Base-by-base conservation (phyloP, 2,329 filamentous ascomycete genomes). In the Colletotrichum coccodes region DNA sequence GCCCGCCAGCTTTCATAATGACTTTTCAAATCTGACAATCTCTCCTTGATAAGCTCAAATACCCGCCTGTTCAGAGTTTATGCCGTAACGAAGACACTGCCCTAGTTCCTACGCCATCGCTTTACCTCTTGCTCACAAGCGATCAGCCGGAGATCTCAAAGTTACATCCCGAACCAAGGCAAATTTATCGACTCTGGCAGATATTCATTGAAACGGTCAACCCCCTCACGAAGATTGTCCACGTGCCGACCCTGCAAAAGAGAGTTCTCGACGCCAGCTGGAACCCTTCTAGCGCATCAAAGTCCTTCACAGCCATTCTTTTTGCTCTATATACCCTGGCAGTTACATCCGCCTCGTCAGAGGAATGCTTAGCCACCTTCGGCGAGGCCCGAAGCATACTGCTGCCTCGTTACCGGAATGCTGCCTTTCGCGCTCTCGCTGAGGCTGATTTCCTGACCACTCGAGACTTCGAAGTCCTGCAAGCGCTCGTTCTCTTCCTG, bases 181-280 rank as follows among this genome's bases (percentile, higher is more conserved):
- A 74, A 0, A 76, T 78, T 6, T 76, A 74, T 28, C 73, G 71
- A 5, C 62, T 77, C 7, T 80, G 78, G 78, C 76, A 80, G n/a
- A 65, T 68, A 0, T 80, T 79, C 38, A 72, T 78, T 16, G 78
- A 79, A 40, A 71, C 64, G 0, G 75, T 79, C 34, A 77, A 80
- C 14, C 78, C 77, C 0, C 64, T 80, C 0, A 69, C 72, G 14
- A 79, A 79, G 62, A 73, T 80, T 3, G 38, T 78, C 0, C 78
- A 80, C 40, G 72, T 77, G 1, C 78, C 78, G 9, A 78, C 73
- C 4, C 66, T 78, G 1, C 76, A 79, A 14, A 74, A 76, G 18
- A 73, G 74, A 14, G 71, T 80, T 3, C 32, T 78, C 1, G 74
- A 79, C 8, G 76, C 75, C 2, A 73, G 67, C 7, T 79, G 76